Evolutionary conservation across 1,284 basidiomycete species (phyloP).

Genomic region (Bjerkandera adusta): DNA sequence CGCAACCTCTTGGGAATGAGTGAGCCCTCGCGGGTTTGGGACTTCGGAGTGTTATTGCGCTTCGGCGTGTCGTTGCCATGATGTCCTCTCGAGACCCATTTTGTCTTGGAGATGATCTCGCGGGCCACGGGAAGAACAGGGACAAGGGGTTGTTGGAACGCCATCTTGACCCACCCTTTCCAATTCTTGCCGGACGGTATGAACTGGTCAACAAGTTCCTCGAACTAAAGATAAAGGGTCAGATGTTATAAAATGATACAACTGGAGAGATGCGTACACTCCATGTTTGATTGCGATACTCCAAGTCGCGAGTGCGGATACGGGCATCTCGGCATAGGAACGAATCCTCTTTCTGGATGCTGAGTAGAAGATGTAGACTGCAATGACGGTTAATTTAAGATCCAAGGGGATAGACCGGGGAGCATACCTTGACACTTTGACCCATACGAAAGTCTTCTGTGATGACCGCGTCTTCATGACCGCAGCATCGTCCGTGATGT

Average conservation of each 20-base stretch:
- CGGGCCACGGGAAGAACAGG: constrained; percentile 74
- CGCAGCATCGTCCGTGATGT: constrained; percentile 50
- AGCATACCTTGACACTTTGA: constrained; percentile 71
- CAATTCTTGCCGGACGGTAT: constrained; percentile 74
- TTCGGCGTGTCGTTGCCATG: constrained; percentile 15
- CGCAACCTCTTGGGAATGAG: constrained; percentile 10
- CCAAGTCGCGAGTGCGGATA: constrained; percentile 71
- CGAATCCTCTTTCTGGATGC: constrained; percentile 68
- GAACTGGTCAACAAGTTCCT: constrained; percentile 81
- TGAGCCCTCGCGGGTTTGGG: neutral
- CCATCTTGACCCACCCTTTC: constrained; percentile 81
- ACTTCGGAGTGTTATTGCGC: constrained; percentile 2
- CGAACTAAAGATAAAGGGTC: constrained; percentile 48
- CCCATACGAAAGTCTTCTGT: constrained; percentile 83
- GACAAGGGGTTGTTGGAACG: constrained; percentile 71
- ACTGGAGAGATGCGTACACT: constrained; percentile 50
- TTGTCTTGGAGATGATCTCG: constrained; percentile 73
- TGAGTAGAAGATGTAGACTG: constrained; percentile 66
- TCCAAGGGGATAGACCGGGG: constrained; percentile 16
- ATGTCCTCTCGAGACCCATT: constrained; percentile 52
- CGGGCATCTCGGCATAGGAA: constrained; percentile 73
- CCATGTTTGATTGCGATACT: constrained; percentile 87
- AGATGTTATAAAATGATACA: constrained; percentile 7
- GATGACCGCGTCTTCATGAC: constrained; percentile 78
- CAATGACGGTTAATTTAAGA: constrained; percentile 8